Conservation (phyloP, 2,329 filamentous ascomycete genomes). For the Metarhizium rileyi region DNA sequence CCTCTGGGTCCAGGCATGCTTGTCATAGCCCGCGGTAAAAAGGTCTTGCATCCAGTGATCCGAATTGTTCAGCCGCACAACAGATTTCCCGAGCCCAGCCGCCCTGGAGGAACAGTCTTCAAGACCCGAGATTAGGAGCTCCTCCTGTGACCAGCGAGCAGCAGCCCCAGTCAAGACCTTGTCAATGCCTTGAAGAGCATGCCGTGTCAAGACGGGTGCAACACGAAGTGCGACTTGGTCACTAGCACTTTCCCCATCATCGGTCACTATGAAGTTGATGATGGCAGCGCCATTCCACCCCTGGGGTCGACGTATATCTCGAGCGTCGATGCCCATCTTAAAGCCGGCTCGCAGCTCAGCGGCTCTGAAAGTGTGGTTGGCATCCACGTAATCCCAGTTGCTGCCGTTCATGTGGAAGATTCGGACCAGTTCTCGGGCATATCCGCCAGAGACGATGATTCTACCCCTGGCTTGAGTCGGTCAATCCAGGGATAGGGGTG, state of each 20-base stretch:
- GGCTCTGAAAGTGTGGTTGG: slow-evolving; percentile 18
- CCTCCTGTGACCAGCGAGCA: neutral
- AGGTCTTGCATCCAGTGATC: slow-evolving; percentile 11
- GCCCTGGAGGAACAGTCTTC: neutral
- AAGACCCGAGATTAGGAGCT: neutral
- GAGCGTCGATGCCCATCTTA: slow-evolving; percentile 25
- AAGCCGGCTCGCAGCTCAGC: slow-evolving; percentile 19
- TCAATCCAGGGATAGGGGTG: slow-evolving; percentile 13
- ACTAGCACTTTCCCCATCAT: slow-evolving; percentile 8
- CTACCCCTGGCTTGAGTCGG: slow-evolving; percentile 10
- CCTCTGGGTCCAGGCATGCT: neutral
- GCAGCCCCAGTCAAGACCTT: slow-evolving; percentile 14
- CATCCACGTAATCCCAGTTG: slow-evolving; percentile 18
- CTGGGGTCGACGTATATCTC: slow-evolving; percentile 15
- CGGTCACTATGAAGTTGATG: slow-evolving; percentile 20
- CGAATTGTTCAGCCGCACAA: slow-evolving; percentile 4
- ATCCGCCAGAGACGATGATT: slow-evolving; percentile 8
- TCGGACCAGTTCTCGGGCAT: slow-evolving; percentile 14
- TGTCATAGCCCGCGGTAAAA: neutral
- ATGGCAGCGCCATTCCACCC: slow-evolving; percentile 20
- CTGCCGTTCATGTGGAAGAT: slow-evolving; percentile 16
- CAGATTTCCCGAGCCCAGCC: neutral
- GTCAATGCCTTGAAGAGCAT: slow-evolving; percentile 22
- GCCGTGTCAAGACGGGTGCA: slow-evolving; percentile 28
- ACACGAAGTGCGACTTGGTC: slow-evolving; percentile 24